Conservation (phyloP, 75 land plant genomes). For the Selaginella tamariscina region DNA sequence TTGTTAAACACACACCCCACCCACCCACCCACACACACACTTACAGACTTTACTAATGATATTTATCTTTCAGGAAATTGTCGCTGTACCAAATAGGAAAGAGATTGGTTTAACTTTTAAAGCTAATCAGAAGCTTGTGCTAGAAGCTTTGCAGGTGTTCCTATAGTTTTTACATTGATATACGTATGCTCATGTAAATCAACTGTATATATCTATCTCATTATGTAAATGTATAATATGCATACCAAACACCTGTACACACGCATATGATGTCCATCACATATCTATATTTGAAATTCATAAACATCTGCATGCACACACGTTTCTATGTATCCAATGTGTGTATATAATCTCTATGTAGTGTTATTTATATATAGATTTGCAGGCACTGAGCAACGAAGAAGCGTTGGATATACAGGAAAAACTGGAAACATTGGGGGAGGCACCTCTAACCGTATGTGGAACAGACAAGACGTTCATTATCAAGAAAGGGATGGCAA, state of each 20-base stretch:
- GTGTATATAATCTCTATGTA: no score
- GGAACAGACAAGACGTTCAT: constrained; percentile 52
- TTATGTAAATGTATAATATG: no score
- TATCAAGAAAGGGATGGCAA: constrained; percentile 74
- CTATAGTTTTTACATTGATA: constrained; percentile 4
- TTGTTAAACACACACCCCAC: neutral
- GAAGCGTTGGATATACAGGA: constrained; percentile 85
- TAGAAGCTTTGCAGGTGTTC: constrained; percentile 78
- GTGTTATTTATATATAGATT: no score
- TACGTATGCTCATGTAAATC: no score
- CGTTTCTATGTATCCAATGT: no score
- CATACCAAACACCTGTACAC: no score
- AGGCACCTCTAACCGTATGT: constrained; percentile 67
- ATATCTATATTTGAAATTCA: neutral
- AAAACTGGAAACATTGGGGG: constrained; percentile 52
- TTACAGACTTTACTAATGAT: neutral
- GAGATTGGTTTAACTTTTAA: constrained; percentile 76
- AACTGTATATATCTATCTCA: no score
- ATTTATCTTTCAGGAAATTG: constrained; percentile 53
- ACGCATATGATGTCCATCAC: no score
- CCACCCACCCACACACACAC: no score
- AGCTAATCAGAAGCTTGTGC: constrained; percentile 53
- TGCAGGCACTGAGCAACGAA: constrained; percentile 67
- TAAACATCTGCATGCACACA: no score
- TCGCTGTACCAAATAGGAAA: constrained; percentile 61